Evolutionary conservation across 495 filamentous ascomycete genomes (phyloP), one percentile per base, ranked within the genome.

Genomic region (Cercophora sp.): DNA sequence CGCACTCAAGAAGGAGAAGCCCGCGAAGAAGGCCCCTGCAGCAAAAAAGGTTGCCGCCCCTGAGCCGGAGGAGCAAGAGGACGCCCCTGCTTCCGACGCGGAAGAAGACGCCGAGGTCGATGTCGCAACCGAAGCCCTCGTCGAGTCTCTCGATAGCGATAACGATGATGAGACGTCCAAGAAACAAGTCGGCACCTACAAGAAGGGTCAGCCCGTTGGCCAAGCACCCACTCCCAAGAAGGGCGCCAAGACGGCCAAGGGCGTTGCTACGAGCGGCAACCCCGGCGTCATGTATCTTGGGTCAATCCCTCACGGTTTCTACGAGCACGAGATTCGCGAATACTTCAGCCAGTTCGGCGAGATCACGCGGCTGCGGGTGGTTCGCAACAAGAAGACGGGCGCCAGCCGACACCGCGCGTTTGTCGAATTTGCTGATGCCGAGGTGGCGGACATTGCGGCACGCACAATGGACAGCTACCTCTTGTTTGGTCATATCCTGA

Each of bases 401-500:
- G 77, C 79, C 31, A 88, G 85, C 59, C 92, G 88, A 72, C 93
- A 97, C 75, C 93, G 86, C 62, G 93, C 89, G 8, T 97, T 96
- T 67, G 77, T 98, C 59, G 88, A 97, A 66, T 98, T 98, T 64
- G 76, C 79, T 18, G 85, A 84, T 39, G 66, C 73, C 32, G 79
- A 84, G 23, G 91, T 95, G 23, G 91, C 92, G 49, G 82, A 87
- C 62, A 89, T 97, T 56, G 93, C 92, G 41, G 85, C 87, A 13
- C 84, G 85, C 58, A 96, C 93, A 2, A 98, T 97, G 94, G 80
- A 97, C 72, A 96, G 93, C 72, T 98, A 98, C 66, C 85, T 97
- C 13, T 79, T 98, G 62, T 96, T 93, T 68, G 86, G 88, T 8
- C 91, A 94, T 64, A 86, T 97, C 57, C 73, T 98, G 53, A 88